Percentiles rank a stretch among this genome's conserved stretches.
phyloP scores from a whole-genome alignment of 1,284 basidiomycete species.

The Phylloporus sp. region DNA sequence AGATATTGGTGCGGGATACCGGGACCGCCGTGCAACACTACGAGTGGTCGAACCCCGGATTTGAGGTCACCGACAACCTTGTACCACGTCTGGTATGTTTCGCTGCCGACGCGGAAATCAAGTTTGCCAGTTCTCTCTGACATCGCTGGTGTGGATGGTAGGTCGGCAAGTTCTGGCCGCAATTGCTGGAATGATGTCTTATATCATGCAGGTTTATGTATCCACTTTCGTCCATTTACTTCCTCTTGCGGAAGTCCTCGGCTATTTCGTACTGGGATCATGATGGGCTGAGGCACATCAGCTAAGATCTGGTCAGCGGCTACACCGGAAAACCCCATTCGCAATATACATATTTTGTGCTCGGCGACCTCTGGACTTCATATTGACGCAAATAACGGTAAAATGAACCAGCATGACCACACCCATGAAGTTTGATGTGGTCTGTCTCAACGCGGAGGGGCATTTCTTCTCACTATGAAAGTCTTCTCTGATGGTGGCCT shows the following conservation, averaged over 20 bases:
- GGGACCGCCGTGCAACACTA: constrained; percentile 40
- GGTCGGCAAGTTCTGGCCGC: background rate
- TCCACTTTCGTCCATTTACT: background rate
- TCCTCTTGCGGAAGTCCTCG: background rate
- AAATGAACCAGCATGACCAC: too few relatives aligned
- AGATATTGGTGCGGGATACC: constrained; percentile 49
- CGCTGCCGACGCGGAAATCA: constrained; percentile 9
- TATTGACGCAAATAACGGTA: too few relatives aligned
- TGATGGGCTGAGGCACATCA: background rate
- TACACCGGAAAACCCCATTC: background rate
- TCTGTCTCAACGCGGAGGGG: too few relatives aligned
- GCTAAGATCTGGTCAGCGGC: background rate
- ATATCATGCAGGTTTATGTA: background rate
- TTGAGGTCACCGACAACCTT: constrained; percentile 22
- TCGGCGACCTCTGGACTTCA: too few relatives aligned
- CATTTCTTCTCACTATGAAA: too few relatives aligned
- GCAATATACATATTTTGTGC: background rate
- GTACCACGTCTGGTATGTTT: constrained; percentile 33
- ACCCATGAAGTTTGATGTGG: too few relatives aligned
- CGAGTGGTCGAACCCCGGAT: constrained; percentile 34
- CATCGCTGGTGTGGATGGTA: constrained; percentile 6
- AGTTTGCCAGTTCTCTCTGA: constrained; percentile 21
- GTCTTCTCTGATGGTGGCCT: too few relatives aligned
- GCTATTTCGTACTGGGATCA: background rate
- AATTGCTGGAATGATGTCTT: background rate